phyloP scores from a whole-genome alignment of 1,139 yeast species.

The Nadsonia starkeyi-henricii region DNA sequence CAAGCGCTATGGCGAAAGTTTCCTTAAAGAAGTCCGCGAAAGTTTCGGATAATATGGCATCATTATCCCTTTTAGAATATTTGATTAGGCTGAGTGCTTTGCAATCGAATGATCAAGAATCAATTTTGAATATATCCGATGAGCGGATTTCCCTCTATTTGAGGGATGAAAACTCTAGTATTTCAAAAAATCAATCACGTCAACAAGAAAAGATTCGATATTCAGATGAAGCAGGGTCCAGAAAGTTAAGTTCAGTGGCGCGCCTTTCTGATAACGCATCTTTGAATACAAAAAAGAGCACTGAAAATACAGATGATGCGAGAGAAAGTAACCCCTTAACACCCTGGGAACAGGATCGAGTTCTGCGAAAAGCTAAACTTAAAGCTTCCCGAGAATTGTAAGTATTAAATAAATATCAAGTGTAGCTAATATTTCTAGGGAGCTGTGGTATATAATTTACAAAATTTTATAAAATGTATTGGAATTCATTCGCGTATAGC shows the following conservation, averaged over 20 bases:
- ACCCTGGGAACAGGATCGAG: constrained; percentile 17
- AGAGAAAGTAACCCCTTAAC: constrained; percentile 5
- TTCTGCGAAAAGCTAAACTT: neutral
- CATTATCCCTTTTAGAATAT: constrained; percentile 54
- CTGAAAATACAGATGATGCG: neutral
- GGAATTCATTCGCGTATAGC: too few species aligned
- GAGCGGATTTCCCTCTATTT: constrained; percentile 53
- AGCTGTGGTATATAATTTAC: too few species aligned
- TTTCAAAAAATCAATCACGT: neutral
- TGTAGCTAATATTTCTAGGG: too few species aligned
- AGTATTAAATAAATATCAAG: too few species aligned
- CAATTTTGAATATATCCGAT: constrained; percentile 45
- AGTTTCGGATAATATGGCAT: constrained; percentile 10
- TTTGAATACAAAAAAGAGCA: neutral
- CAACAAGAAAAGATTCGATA: neutral
- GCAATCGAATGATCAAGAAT: constrained; percentile 46
- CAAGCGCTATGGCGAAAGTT: constrained; percentile 2
- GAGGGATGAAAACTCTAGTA: constrained; percentile 35
- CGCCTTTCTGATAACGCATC: too few species aligned
- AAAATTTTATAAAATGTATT: too few species aligned
- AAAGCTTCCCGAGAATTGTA: too few species aligned
- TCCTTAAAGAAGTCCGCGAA: neutral
- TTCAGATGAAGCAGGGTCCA: neutral
- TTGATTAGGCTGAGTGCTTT: constrained; percentile 46
- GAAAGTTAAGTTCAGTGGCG: too few species aligned